A percentile compares a stretch with the other conserved stretches of the same genome.
Conservation (phyloP, 2,329 filamentous ascomycete genomes). For the Beauveria pseudobassiana region DNA sequence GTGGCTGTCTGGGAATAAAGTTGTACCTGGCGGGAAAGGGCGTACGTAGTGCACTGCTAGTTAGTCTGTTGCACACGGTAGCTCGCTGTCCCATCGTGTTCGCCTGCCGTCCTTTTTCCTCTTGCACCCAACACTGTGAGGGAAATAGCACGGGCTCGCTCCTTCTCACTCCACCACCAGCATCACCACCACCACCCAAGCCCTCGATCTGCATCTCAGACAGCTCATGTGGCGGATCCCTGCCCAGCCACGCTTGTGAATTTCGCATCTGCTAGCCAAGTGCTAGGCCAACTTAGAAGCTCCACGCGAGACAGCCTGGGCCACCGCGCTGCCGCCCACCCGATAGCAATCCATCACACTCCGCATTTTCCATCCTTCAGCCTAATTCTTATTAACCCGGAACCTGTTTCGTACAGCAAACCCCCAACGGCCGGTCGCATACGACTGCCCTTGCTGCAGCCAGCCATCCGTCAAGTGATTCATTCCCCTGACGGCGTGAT, state of each 20-base stretch:
- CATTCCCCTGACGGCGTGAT: not conserved
- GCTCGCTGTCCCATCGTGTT: too few species aligned
- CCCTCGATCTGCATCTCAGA: slow-evolving; percentile 6
- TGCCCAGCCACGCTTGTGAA: not conserved
- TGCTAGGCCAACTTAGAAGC: not conserved
- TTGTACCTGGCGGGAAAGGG: not conserved
- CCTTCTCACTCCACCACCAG: not conserved
- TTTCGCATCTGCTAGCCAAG: not conserved
- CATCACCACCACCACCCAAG: not conserved
- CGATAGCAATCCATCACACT: not conserved
- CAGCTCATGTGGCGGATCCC: slow-evolving; percentile 1
- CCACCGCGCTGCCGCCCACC: not conserved
- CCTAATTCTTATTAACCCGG: not conserved
- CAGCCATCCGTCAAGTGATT: slow-evolving; percentile 4
- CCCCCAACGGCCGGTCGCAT: not conserved
- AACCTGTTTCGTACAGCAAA: not conserved
- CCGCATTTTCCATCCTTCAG: not conserved
- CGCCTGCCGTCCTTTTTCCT: too few species aligned
- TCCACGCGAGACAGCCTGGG: slow-evolving; percentile 1
- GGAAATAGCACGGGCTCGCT: not conserved
- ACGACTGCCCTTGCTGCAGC: slow-evolving; percentile 2
- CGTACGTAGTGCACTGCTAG: too few species aligned
- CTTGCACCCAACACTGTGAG: not conserved
- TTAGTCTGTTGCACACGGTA: too few species aligned
- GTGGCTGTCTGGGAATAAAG: not conserved